Evolutionary conservation across 2,329 filamentous ascomycete species (phyloP).

Genomic region (Calonectria montana): DNA sequence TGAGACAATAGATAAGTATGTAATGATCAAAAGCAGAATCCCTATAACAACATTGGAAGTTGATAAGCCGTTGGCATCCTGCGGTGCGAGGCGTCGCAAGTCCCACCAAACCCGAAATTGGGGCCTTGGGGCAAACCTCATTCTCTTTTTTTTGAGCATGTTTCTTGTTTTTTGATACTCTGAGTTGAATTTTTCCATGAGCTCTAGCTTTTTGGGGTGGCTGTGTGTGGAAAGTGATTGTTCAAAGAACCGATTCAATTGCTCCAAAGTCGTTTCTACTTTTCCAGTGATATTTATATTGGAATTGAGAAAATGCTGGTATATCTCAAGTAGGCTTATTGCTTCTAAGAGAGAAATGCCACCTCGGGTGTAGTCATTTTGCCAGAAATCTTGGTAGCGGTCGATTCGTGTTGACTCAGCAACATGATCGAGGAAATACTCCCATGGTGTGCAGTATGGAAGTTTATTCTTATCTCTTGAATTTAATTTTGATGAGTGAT

Average conservation of each 20-base stretch:
- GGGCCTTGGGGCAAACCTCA: not conserved
- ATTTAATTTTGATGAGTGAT: too few relatives aligned
- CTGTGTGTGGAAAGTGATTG: not conserved
- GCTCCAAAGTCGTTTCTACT: not conserved
- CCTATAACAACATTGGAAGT: not conserved
- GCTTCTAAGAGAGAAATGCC: not conserved
- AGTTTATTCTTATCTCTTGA: not conserved
- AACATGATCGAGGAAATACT: not conserved
- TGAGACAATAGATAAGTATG: not conserved
- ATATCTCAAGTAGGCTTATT: not conserved
- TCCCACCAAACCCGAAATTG: not conserved
- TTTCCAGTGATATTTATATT: not conserved
- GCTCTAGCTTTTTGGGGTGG: not conserved
- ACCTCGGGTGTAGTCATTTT: too few relatives aligned
- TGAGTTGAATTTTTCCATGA: not conserved
- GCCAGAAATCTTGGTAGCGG: not conserved
- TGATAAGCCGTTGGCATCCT: not conserved
- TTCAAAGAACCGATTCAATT: not conserved
- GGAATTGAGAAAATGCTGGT: not conserved
- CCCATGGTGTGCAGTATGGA: not conserved
- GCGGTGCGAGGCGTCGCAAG: not conserved
- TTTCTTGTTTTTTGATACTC: not conserved
- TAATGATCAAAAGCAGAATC: not conserved
- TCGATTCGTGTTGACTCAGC: not conserved
- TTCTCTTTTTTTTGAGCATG: not conserved